Base-by-base conservation (phyloP, 2,329 filamentous ascomycete genomes). In the Cytospora piceicola region DNA sequence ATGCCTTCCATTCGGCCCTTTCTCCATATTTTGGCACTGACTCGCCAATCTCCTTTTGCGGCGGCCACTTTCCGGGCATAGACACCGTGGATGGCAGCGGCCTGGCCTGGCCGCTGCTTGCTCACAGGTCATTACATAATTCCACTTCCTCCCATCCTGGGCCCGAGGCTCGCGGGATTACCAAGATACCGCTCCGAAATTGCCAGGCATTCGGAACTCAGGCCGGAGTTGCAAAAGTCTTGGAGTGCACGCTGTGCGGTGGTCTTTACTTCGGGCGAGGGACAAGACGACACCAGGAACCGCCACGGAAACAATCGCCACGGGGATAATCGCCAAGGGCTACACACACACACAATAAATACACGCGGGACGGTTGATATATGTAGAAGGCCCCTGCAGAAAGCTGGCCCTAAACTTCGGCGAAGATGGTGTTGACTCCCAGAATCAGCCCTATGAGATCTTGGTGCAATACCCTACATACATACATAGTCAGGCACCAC, bases 1-100 rank as follows among this genome's bases (percentile, higher is more conserved):
- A 46, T 46, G 6, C 39, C 22, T 6, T 46, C 39, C 12, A 60
- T 30, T 60, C 58, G 58, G 58, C 42, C 58, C 58, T 60, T 46
- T 52, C 42, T 22, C 42, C 17, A 20, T 24, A 51, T 46, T 49
- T 59, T n/a, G 39, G 17, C 27, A n/a, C 39, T 46, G 58, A 60
- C 58, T 34, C 42, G 34, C 27, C 34, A 36, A 12, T 36, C 11
- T 14, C 11, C 34, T 22, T 22, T 17, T 14, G 46, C n/a, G 22
- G 27, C 42, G 42, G 58, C 51, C 58, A 60, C 42, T 51, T 52
- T 52, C 58, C 58, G 58, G 58, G 8, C 39, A 3, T 29, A 5
- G 27, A 29, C 39, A 46, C 39, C 39, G 39, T 34, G 2, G 32
- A 34, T 8, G 32, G 32, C 32, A 34, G 32, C 11, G 32, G 32